These are phyloP conservation scores for Gastrolobium bilobum DNA, from an alignment of 306 rosid species.

Conservation along the genomic window DNA sequence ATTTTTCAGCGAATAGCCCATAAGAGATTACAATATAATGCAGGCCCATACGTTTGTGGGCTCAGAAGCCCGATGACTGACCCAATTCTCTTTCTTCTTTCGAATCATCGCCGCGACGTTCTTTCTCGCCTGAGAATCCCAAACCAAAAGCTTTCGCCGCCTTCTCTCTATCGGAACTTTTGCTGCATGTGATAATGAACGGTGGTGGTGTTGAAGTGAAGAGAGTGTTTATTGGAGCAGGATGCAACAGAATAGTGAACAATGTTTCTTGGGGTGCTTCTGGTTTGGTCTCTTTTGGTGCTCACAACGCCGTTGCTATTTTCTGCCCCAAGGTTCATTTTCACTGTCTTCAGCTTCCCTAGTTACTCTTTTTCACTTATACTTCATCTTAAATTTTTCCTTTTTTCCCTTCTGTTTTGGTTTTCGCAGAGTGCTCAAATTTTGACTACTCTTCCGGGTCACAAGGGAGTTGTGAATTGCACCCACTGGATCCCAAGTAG, in stretches of 20 bases:
- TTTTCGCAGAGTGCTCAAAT: slow-evolving; percentile 83
- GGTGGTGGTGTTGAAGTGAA: slow-evolving; percentile 61
- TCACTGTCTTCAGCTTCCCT: neutral
- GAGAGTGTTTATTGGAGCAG: slow-evolving; percentile 83
- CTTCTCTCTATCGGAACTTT: neutral
- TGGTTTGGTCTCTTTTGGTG: slow-evolving; percentile 85
- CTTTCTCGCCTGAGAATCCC: slow-evolving; percentile 46
- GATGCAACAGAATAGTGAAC: slow-evolving; percentile 91
- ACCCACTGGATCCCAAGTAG: slow-evolving; percentile 91
- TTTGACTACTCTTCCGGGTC: slow-evolving; percentile 91
- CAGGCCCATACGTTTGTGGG: neutral
- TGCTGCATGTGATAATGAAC: slow-evolving; percentile 40
- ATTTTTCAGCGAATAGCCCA: neutral
- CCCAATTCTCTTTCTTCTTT: slow-evolving; percentile 27
- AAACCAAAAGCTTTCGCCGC: slow-evolving; percentile 43
- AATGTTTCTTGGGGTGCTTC: slow-evolving; percentile 95
- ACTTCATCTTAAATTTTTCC: slow-evolving; percentile 1
- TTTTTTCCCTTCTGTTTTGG: slow-evolving; percentile 5
- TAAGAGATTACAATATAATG: neutral
- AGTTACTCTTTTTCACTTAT: neutral
- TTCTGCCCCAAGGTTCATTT: slow-evolving; percentile 81
- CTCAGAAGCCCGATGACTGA: neutral
- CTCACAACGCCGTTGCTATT: slow-evolving; percentile 90
- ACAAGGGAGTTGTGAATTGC: slow-evolving; percentile 87
- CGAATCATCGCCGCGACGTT: slow-evolving; percentile 3